phyloP scores from a whole-genome alignment of 2,329 filamentous ascomycete genomes.

The Ambrosiella xylebori region DNA sequence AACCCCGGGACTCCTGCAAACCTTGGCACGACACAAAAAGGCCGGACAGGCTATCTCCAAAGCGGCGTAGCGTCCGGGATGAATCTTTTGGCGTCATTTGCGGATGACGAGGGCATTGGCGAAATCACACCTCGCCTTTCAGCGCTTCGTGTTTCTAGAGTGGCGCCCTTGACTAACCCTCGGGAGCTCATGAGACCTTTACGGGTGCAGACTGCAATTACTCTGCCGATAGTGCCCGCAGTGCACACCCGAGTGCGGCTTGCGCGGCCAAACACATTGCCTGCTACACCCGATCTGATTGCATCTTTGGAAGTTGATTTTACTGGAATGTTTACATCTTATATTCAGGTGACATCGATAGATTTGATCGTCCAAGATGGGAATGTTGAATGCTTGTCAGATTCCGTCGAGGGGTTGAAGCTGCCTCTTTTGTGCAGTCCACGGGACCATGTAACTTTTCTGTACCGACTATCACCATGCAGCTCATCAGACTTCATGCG shows the following conservation, averaged over 20 bases:
- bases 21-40: conserved; percentile 7
- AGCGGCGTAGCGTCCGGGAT: conserved; percentile 52
- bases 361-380: conserved; percentile 40
- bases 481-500: conserved; percentile 29
- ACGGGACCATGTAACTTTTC: conserved; percentile 57
- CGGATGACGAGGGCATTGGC: conserved; percentile 43
- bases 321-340: conserved; percentile 50
- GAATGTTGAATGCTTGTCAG: conserved; percentile 22
- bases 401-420: conserved; percentile 27
- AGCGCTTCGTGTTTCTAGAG: conserved; percentile 55
- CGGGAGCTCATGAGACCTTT: conserved; percentile 47
- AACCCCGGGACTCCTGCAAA: not conserved
- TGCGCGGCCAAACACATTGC: conserved; percentile 41
- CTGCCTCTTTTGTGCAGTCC: conserved; percentile 46
- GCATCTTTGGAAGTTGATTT: conserved; percentile 60
- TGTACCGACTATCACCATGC: conserved; percentile 42
- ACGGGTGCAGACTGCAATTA: conserved; percentile 43
- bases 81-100: conserved; percentile 63
- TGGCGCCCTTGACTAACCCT: conserved; percentile 47
- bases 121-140: conserved; percentile 51
- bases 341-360: conserved; percentile 44
- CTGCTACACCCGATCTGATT: conserved; percentile 43
- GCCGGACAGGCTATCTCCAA: conserved; percentile 37
- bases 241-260: conserved; percentile 59
- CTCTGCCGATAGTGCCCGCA: conserved; percentile 48